Evolutionary conservation across 2,329 filamentous ascomycete species (phyloP), one percentile per base, ranked within the genome.

Genomic region (Xylaria hypoxylon): DNA sequence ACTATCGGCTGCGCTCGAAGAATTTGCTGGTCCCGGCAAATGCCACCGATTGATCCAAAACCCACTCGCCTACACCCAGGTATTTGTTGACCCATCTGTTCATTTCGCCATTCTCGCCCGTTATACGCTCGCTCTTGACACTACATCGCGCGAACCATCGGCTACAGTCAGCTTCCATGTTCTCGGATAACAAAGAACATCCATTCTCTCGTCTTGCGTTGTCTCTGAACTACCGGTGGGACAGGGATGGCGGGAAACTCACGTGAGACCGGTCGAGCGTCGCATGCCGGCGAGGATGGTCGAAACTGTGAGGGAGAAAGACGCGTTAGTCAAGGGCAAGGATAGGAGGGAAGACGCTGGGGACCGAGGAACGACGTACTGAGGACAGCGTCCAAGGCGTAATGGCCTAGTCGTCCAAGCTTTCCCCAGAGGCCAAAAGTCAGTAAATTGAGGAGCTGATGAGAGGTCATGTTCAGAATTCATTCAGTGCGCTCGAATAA

Each of bases 241-340:
- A 69, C 65, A 68, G 68, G 70, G 48, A 65, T 26, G 64, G 71
- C 67, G 65, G 40, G 22, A 42, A 73, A 91, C 92, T 88, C 92
- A 99, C 96, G 94, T 97, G 83, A 99, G 86, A 77, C 96, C 96
- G 68, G 96, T 98, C 71, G 95, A 97, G 74, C 96, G 93, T 84
- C 97, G 96, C 85, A 99, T 94, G 76, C 96, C 96, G 44, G 96
- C 96, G 72, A 99, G 90, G 80, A 98, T 95, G 70, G 96, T 93
- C 76, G 96, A 99, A 80, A 99, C 92, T 96, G 67, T 10, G 65
- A 68, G 76, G 47, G 75, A 75, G 22, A 62, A 56, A 76, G 64
- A 56, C 59, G 44, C 61, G 63, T 70, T 59, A 68, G 28, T 58
- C 28, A 24, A 15, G 22, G n/a, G 17, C 38, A 17, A 33, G 33